These are phyloP conservation scores for Lactarius sanguifluus DNA, from an alignment of 768 basidiomycete species.

Conservation along the genomic window DNA sequence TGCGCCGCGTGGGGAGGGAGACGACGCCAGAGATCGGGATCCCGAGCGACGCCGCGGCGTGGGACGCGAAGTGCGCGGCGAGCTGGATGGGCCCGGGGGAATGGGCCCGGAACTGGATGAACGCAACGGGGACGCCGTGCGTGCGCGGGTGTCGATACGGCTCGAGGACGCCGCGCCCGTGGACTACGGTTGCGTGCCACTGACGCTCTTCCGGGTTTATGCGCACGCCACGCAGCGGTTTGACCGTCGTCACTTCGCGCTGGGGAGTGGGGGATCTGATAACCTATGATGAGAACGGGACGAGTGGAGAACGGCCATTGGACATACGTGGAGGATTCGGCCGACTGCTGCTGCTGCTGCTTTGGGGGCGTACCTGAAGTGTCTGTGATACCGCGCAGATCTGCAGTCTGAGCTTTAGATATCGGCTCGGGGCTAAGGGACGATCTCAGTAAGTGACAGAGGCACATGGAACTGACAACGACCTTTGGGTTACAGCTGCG, in stretches of 20 bases:
- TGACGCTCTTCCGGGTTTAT: constrained; percentile 37
- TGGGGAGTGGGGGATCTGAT: constrained; percentile 6
- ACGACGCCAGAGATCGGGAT: constrained; percentile 71
- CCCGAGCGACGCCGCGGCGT: constrained; percentile 81
- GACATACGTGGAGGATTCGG: constrained; percentile 12
- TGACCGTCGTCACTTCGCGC: neutral
- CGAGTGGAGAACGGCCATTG: neutral
- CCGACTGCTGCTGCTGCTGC: neutral
- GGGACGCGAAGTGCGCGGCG: constrained; percentile 80
- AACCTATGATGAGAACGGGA: neutral
- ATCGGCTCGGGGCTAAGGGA: neutral
- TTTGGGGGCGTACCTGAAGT: neutral
- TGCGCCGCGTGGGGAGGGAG: constrained; percentile 69
- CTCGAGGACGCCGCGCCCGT: constrained; percentile 57
- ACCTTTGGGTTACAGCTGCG: neutral
- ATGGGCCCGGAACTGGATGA: constrained; percentile 82
- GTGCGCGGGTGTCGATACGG: constrained; percentile 59
- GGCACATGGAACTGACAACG: neutral
- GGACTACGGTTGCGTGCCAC: constrained; percentile 54
- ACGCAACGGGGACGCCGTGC: constrained; percentile 74
- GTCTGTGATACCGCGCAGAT: neutral
- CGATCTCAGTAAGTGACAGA: neutral
- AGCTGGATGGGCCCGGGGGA: constrained; percentile 64
- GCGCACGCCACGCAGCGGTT: constrained; percentile 18
- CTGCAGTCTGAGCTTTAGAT: neutral